A percentile compares a stretch with the other conserved stretches of the same genome.
Conservation (phyloP, 768 basidiomycete genomes). For the Stropharia rugosoannulata region DNA sequence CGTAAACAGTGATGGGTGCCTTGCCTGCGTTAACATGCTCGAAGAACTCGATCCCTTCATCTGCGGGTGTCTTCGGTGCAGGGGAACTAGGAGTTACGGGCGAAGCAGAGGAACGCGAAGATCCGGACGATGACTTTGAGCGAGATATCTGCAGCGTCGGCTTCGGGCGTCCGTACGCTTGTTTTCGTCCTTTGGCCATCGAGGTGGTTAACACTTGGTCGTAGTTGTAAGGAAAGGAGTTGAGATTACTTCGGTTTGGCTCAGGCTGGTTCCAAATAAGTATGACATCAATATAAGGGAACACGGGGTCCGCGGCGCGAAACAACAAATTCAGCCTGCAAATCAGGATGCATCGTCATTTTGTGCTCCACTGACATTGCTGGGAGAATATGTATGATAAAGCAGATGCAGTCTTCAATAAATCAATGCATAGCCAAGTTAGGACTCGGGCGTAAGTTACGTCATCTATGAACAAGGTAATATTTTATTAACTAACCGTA, state of each 20-base stretch:
- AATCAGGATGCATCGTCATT: too few species aligned
- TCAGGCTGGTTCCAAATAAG: background rate
- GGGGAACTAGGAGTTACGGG: conserved; percentile 11
- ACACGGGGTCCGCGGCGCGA: too few species aligned
- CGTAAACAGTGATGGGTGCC: conserved; percentile 76
- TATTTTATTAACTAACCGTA: too few species aligned
- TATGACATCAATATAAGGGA: too few species aligned
- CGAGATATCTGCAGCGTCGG: conserved; percentile 30
- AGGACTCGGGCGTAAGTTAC: too few species aligned
- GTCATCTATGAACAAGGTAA: too few species aligned
- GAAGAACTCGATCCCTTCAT: conserved; percentile 91
- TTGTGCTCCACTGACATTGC: too few species aligned
- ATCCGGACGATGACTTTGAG: conserved; percentile 7
- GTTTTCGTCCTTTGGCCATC: conserved; percentile 24
- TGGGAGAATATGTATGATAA: too few species aligned
- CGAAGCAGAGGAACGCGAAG: conserved; percentile 20
- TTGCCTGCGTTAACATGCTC: conserved; percentile 52
- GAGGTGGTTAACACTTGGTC: background rate
- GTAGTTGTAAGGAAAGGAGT: background rate
- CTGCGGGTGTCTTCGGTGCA: conserved; percentile 82
- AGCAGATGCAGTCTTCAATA: too few species aligned
- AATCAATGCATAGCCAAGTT: too few species aligned
- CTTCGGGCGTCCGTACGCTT: conserved; percentile 22
- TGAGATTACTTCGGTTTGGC: background rate
- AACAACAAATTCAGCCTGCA: too few species aligned